These are phyloP conservation scores for Neurospora sp. DNA, from an alignment of 2,329 filamentous ascomycete genomes.

Conservation along the genomic window DNA sequence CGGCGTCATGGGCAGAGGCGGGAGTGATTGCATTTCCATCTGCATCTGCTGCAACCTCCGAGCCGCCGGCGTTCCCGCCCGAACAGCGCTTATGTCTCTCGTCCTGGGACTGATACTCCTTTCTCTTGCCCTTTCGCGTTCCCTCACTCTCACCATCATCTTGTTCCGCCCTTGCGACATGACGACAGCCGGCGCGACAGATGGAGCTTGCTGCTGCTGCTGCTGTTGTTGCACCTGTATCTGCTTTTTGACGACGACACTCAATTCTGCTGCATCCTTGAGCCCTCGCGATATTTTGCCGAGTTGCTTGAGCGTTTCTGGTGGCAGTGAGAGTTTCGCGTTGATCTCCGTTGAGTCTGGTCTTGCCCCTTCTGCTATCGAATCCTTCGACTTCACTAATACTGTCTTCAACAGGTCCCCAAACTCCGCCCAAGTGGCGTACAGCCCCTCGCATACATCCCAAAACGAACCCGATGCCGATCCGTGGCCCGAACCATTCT, in stretches of 20 bases:
- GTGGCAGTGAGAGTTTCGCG: conserved; percentile 33
- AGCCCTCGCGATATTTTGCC: conserved; percentile 72
- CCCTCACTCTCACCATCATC: neutral
- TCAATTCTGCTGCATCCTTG: conserved; percentile 69
- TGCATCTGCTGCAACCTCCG: neutral
- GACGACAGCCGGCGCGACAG: neutral
- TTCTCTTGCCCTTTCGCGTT: neutral
- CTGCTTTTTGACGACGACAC: conserved; percentile 32
- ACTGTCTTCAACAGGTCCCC: conserved; percentile 47
- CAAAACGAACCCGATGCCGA: conserved; percentile 38
- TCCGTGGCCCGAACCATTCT: conserved; percentile 29
- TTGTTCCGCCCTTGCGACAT: neutral
- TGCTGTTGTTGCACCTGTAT: conserved; percentile 3
- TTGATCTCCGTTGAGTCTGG: neutral
- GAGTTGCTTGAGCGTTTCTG: conserved; percentile 63
- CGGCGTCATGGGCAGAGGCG: conserved; percentile 64
- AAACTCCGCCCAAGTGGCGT: conserved; percentile 58
- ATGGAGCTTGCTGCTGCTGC: neutral
- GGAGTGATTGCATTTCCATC: neutral
- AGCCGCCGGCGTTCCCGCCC: neutral
- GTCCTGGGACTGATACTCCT: neutral
- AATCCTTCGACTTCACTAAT: conserved; percentile 19
- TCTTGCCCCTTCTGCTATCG: neutral
- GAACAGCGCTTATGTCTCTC: neutral
- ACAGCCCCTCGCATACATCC: conserved; percentile 63